Percentiles rank a stretch among this genome's conserved stretches.
Conservation (phyloP, 2,329 filamentous ascomycete species). For the Dactylellina drechsleri region DNA sequence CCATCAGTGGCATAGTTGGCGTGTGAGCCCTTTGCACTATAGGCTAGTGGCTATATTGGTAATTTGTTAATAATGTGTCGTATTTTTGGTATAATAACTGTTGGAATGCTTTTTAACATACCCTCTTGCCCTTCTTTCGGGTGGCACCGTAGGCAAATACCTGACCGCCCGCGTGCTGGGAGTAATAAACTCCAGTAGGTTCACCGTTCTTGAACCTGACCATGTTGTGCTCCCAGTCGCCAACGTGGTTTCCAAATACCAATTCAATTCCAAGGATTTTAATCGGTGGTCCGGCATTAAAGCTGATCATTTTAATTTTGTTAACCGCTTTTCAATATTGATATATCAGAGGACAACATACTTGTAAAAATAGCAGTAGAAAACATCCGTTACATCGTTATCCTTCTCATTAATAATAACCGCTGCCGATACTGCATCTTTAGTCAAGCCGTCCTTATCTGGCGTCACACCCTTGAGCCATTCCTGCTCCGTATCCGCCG, state of each 20-base stretch:
- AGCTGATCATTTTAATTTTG: conserved; percentile 95
- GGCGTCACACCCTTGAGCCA: conserved; percentile 69
- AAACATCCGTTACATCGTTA: conserved; percentile 63
- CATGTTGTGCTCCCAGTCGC: conserved; percentile 76
- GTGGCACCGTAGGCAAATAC: conserved; percentile 70
- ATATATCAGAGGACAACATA: conserved; percentile 56
- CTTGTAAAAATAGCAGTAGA: conserved; percentile 73
- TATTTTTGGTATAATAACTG: conserved; percentile 1
- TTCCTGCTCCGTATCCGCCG: conserved; percentile 61
- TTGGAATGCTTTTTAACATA: conserved; percentile 11
- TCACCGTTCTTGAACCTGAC: conserved; percentile 70
- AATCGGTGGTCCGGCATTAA: conserved; percentile 86
- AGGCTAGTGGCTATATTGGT: conserved; percentile 67
- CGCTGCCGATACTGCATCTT: conserved; percentile 65
- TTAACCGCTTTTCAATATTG: neutral
- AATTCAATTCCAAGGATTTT: conserved; percentile 78
- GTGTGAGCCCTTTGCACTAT: conserved; percentile 71
- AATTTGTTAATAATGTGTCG: neutral
- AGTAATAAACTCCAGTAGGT: conserved; percentile 71
- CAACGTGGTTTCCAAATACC: conserved; percentile 71
- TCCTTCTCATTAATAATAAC: conserved; percentile 71
- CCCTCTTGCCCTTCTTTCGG: conserved; percentile 65
- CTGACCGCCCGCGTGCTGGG: conserved; percentile 71
- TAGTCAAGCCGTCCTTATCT: conserved; percentile 66
- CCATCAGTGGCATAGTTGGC: conserved; percentile 72